phyloP scores from a whole-genome alignment of 495 filamentous ascomycete species.

The Daldinia childiae region DNA sequence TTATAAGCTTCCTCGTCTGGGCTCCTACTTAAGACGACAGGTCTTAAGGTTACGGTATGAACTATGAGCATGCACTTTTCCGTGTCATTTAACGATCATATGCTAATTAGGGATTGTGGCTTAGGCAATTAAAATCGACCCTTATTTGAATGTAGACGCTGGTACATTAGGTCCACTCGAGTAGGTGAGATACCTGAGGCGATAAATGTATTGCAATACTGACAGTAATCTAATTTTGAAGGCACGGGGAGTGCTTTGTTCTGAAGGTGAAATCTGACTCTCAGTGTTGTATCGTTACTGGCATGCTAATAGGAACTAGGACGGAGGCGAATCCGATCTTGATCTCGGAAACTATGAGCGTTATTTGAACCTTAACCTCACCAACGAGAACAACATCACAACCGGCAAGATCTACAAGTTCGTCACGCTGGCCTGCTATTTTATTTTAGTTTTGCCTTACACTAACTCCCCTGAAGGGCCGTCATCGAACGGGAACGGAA shows the following conservation, averaged over 20 bases:
- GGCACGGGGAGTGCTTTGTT: conserved; percentile 56
- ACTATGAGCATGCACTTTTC: conserved; percentile 1
- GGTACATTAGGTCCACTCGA: conserved; percentile 75
- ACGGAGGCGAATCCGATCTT: conserved; percentile 86
- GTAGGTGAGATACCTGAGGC: conserved; percentile 57
- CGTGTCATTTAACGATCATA: not conserved
- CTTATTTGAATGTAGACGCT: conserved; percentile 87
- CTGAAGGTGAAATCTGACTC: conserved; percentile 48
- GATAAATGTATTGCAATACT: conserved; percentile 10
- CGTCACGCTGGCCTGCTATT: conserved; percentile 66
- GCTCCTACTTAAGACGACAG: conserved; percentile 83
- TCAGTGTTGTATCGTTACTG: not conserved
- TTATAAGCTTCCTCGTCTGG: conserved; percentile 59
- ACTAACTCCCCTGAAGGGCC: conserved; percentile 65
- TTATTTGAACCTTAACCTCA: conserved; percentile 68
- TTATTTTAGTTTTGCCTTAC: conserved; percentile 19
- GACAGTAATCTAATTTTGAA: conserved; percentile 9
- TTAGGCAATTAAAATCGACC: conserved; percentile 73
- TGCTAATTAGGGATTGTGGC: not conserved
- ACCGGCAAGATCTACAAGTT: conserved; percentile 94
- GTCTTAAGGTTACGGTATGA: conserved; percentile 64
- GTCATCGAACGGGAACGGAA: conserved; percentile 79
- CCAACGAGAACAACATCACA: conserved; percentile 87
- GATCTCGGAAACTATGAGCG: conserved; percentile 98
- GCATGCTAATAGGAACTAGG: conserved; percentile 44